Conservation (phyloP, 345 rosid genomes). For the Schrenkiella parvula region DNA sequence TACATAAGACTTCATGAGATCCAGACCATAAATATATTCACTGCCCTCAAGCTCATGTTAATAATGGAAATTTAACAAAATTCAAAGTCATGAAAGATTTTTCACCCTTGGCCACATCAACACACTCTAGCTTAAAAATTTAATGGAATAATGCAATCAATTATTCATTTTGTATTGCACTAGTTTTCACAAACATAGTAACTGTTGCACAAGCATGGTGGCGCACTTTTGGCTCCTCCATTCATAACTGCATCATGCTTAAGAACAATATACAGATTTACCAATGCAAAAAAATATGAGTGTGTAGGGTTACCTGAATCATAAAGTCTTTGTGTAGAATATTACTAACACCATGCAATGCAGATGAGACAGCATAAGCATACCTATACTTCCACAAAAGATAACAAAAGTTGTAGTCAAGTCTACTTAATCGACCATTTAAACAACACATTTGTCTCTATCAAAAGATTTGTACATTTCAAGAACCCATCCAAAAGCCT, state of each 20-base stretch:
- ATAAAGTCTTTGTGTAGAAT: slow-evolving; percentile 85
- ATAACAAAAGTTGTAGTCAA: neutral
- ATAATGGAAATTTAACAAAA: neutral
- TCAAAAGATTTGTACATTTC: slow-evolving; percentile 58
- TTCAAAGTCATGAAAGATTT: neutral
- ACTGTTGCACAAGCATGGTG: neutral
- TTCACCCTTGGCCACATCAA: neutral
- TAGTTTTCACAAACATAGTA: neutral
- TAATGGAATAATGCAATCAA: neutral
- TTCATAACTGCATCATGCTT: neutral
- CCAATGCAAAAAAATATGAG: neutral
- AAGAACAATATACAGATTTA: neutral
- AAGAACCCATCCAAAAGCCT: slow-evolving; percentile 99
- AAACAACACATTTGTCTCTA: neutral
- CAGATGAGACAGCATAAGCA: slow-evolving; percentile 96
- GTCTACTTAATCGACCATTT: neutral
- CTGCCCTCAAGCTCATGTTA: neutral
- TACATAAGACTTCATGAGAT: neutral
- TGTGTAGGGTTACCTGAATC: slow-evolving; percentile 66
- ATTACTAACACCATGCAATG: slow-evolving; percentile 85
- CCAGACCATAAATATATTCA: neutral
- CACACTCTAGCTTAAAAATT: neutral
- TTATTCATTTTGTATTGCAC: neutral
- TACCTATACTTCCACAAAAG: slow-evolving; percentile 53
- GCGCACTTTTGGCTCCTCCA: neutral